Evolutionary conservation across 176 grass and related monocot genomes (phyloP), one percentile per base, ranked within the genome.

Genomic region (Oryza meridionalis): DNA sequence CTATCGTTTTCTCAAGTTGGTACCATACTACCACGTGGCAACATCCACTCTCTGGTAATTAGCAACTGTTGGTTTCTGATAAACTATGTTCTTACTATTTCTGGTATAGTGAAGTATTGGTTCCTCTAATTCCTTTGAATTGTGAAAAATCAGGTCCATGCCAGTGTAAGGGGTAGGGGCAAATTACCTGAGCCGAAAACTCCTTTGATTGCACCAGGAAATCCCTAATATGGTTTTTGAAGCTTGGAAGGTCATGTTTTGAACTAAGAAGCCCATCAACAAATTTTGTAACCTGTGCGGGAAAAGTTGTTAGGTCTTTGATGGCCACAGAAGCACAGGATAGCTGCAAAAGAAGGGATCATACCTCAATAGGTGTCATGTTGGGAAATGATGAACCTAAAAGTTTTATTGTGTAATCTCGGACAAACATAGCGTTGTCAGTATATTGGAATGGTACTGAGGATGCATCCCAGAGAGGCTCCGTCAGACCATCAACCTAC

Each of bases 171-270:
- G 4, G 1, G 24, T 45, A 72, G 8, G 11, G 43, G n/a, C n/a
- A 1, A 47, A 22, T 85, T 86, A 99, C 97, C 93, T 99, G 90
- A 68, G 86, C 97, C 4, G 97, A 99, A 81, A 99, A 99, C 78
- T 99, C 97, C 82, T 99, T 99, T 15, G 97, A 99, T 90, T 99
- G 97, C 51, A 91, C 89, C 67, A 99, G 88, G 78, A 99, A 99
- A 61, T 99, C 97, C 64, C 97, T 90, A 76, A 99, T 96, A 85
- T 96, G 93, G 78, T 94, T 96, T 79, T 96, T 99, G 69, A 99
- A 99, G 33, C 88, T 92, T 65, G 97, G 84, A 76, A 99, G 90
- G 65, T 99, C 97, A 72, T 74, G 90, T 87, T 88, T 99, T 5
- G 97, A 96, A 67, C 91, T 91, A 69, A 96, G 89, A 75, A 99